These are phyloP conservation scores for Senecio squalidus DNA, from an alignment of 140 eudicot species.

Conservation along the genomic window DNA sequence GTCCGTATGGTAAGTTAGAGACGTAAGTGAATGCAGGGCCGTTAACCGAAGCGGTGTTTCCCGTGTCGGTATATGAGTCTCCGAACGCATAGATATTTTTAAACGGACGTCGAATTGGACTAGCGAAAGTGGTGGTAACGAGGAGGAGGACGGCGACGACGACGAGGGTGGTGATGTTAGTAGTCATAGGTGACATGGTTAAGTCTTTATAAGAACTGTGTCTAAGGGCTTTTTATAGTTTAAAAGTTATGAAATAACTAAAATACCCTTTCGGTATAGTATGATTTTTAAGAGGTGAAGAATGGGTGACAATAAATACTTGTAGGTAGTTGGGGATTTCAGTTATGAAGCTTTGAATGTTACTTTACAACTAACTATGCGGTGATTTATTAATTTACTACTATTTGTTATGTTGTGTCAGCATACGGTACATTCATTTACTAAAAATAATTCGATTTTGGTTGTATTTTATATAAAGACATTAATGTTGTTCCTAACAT, in stretches of 20 bases:
- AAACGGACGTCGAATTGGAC: constrained; percentile 27
- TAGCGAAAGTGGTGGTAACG: constrained; percentile 3
- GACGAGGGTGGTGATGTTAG: constrained; percentile 6
- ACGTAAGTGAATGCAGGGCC: constrained; percentile 66
- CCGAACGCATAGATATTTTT: constrained; percentile 72
- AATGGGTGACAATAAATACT: constrained; percentile 20
- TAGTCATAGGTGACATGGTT: constrained; percentile 23
- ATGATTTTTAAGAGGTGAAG: constrained; percentile 10
- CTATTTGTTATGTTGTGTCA: no score
- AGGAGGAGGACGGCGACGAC: neutral
- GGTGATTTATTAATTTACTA: no score
- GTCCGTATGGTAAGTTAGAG: constrained; percentile 73
- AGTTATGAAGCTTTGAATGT: constrained; percentile 28
- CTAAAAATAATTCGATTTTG: no score
- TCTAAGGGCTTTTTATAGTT: constrained; percentile 13
- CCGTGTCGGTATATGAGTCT: constrained; percentile 91
- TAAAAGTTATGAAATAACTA: constrained; percentile 1
- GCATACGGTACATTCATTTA: no score
- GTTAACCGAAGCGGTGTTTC: constrained; percentile 59
- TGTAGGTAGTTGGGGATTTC: constrained; percentile 17
- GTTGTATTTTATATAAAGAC: no score
- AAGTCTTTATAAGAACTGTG: neutral
- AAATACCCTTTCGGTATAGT: neutral
- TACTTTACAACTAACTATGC: constrained; percentile 26
- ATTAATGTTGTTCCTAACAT: no score